Base-by-base conservation (phyloP, 2,329 filamentous ascomycete genomes). In the Gaeumannomyces tritici region DNA sequence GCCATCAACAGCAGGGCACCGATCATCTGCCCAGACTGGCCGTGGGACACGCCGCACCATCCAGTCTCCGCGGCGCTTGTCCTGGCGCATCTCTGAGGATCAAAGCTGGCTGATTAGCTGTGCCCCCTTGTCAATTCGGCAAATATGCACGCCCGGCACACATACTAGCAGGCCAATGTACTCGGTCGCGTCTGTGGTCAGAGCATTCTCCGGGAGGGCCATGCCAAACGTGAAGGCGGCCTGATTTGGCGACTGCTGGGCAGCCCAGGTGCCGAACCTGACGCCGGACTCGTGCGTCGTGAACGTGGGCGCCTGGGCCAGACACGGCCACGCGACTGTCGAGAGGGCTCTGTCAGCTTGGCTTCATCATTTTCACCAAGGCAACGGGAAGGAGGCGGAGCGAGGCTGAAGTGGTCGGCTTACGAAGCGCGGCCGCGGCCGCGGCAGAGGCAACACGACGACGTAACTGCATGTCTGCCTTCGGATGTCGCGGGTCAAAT, bases 121-220 rank as follows among this genome's bases (percentile, higher is more conserved):
- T 24, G 18, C 8, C 7, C 42, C 42, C 11, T 24, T 11, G 24
- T 24, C 42, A 11, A n/a, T 18, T 24, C n/a, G 21, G 42, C n/a
- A 24, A 51, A 24, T 21, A 18, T 24, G 21, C 6, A 24, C 11
- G 21, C 11, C 18, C 42, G 11, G 42, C 42, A 24, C 61, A 62
- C 77, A 66, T 66, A 85, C 84, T 59, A 86, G 73, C 60, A 83
- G 77, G 51, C 84, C 85, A 63, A 87, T 82, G 66, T 85, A 86
- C 69, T 87, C 85, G 57, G 74, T 77, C 6, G 78, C 76, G 61
- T 80, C 77, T 27, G 70, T 77, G 0, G 73, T 77, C 57, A 79
- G 65, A 1, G 80, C 81, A 68, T 79, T 73, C 21, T 71, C 66
- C 6, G 84, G 84, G 21, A 87, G 73, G 2, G 80, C 80, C 61